Percentiles rank a stretch among this genome's conserved stretches.
Evolutionary conservation across 1,284 basidiomycete species (phyloP).

Genomic region (Fistulinella cinereoalba): DNA sequence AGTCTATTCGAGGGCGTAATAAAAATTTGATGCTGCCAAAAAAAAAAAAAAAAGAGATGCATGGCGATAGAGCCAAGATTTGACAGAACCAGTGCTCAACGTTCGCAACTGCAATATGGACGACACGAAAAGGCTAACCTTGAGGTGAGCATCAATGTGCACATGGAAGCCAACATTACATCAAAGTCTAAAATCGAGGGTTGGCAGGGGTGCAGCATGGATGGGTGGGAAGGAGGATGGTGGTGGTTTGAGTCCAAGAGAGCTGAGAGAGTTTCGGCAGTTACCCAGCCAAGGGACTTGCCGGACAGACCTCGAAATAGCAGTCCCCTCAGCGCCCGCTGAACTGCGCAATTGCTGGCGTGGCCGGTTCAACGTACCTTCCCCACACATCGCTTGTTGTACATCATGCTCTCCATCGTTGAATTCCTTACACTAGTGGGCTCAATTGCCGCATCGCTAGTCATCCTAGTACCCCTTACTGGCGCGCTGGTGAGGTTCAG

Average conservation of each 20-base stretch:
- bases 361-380: background rate
- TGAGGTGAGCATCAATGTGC: background rate
- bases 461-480: slow-evolving; percentile 58
- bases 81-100: background rate
- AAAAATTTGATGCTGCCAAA: background rate
- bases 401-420: slow-evolving; percentile 39
- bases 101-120: background rate
- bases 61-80: background rate
- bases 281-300: slow-evolving; percentile 28
- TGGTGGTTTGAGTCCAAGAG: slow-evolving; percentile 42
- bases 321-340: background rate
- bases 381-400: background rate
- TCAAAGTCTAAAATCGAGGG: background rate
- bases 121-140: slow-evolving; percentile 1
- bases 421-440: slow-evolving; percentile 47
- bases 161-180: background rate
- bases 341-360: no score
- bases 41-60: background rate
- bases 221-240: slow-evolving; percentile 23
- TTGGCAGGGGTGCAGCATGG: background rate
- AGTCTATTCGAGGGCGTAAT: background rate
- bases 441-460: slow-evolving; percentile 50
- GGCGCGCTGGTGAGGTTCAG: slow-evolving; percentile 71
- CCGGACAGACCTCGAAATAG: slow-evolving; percentile 21
- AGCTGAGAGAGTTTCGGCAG: slow-evolving; percentile 21